phyloP scores from a whole-genome alignment of 345 rosid genomes.

The Syzygium aromaticum region DNA sequence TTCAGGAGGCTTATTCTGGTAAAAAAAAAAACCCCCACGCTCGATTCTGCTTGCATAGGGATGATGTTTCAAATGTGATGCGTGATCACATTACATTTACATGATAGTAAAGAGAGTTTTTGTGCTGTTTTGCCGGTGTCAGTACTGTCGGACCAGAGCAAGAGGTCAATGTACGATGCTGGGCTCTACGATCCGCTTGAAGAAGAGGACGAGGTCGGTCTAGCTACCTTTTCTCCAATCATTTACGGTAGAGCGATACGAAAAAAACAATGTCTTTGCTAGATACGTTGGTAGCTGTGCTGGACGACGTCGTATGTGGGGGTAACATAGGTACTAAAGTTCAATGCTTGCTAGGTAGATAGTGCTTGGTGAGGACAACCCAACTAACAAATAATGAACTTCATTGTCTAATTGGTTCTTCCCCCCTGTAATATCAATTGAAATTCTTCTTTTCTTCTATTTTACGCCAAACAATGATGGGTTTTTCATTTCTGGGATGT shows the following conservation, averaged over 20 bases:
- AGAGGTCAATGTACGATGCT: conserved; percentile 71
- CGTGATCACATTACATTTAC: background rate
- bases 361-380: background rate
- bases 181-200: conserved; percentile 71
- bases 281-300: fast-evolving
- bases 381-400: background rate
- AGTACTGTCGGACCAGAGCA: conserved; percentile 62
- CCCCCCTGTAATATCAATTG: background rate
- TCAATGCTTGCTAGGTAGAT: background rate
- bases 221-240: background rate
- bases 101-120: background rate
- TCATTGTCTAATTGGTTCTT: background rate
- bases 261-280: background rate
- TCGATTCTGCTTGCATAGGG: background rate
- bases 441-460: background rate
- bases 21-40: background rate
- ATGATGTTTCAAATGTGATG: background rate
- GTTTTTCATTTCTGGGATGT: background rate
- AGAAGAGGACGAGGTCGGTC: conserved; percentile 63
- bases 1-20: conserved; percentile 95
- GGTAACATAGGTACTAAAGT: background rate
- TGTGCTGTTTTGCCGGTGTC: conserved; percentile 5
- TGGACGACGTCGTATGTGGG: background rate
- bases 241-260: background rate
- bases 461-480: background rate